A percentile compares a stretch with the other conserved stretches of the same genome.
These are phyloP conservation scores for Chlorella sp. DNA, from an alignment of 139 green algal genomes.

Conservation along the genomic window DNA sequence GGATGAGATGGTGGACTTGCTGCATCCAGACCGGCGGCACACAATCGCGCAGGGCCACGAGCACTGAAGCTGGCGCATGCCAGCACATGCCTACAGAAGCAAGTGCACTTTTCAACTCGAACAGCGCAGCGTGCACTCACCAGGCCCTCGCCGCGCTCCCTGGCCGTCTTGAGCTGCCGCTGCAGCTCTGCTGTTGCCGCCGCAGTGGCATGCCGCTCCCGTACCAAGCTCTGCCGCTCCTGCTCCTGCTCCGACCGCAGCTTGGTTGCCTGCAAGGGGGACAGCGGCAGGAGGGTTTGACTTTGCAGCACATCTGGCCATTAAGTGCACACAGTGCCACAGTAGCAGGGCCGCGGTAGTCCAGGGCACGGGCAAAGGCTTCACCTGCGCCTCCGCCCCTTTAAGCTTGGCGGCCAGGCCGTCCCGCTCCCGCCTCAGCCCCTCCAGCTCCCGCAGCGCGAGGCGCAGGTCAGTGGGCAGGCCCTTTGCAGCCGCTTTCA, in stretches of 20 bases:
- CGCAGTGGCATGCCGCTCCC: neutral
- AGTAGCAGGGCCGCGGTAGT: too few relatives aligned
- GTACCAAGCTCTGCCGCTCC: neutral
- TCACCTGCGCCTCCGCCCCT: neutral
- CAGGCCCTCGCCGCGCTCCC: neutral
- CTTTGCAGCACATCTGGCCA: too few relatives aligned
- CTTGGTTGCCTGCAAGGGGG: neutral
- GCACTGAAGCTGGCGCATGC: too few relatives aligned
- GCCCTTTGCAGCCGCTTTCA: neutral
- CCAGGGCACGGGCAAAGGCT: too few relatives aligned
- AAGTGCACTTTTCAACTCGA: too few relatives aligned
- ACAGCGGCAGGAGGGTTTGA: too few relatives aligned
- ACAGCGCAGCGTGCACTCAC: neutral
- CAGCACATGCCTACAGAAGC: too few relatives aligned
- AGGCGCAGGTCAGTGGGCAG: conserved; percentile 18
- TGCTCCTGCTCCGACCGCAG: neutral
- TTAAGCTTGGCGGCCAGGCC: neutral
- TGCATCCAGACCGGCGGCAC: too few relatives aligned
- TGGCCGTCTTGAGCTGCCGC: neutral
- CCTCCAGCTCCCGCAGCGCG: conserved; percentile 10
- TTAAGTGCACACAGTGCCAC: too few relatives aligned
- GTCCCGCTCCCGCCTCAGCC: neutral
- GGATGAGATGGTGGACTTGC: too few relatives aligned
- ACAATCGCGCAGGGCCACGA: too few relatives aligned
- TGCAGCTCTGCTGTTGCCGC: neutral